Evolutionary conservation across 331 rosid genomes (phyloP).

Genomic region (Rhamnella rubrinervis): DNA sequence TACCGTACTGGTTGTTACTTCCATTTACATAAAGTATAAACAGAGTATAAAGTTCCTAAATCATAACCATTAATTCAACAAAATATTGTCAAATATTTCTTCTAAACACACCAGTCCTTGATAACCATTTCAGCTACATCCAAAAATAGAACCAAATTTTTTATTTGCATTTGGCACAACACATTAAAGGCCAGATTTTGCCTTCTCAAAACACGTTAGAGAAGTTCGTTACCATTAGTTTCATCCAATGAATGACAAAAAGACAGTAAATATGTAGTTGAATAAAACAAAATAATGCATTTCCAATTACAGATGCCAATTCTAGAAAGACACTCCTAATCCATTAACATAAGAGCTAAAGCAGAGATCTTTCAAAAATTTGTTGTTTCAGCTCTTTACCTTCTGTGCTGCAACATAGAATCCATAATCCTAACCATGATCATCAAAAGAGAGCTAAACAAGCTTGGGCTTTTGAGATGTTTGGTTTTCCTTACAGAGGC

Average conservation of each 20-base stretch:
- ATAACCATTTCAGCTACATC: not conserved
- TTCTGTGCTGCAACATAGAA: slow-evolving; percentile 36
- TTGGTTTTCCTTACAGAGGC: slow-evolving; percentile 31
- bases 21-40: not conserved
- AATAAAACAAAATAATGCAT: not conserved
- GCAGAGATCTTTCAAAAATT: no score
- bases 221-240: no score
- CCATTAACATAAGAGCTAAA: no score
- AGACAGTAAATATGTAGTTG: no score
- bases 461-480: not conserved
- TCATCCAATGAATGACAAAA: no score
- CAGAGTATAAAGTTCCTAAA: not conserved
- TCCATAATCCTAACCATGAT: not conserved
- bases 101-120: not conserved
- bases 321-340: no score
- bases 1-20: not conserved
- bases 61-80: not conserved
- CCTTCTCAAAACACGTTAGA: no score
- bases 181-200: no score
- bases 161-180: no score
- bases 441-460: not conserved
- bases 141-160: not conserved
- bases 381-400: slow-evolving; percentile 62
- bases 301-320: not conserved
- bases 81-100: not conserved